These are phyloP conservation scores for Akanthomyces uredinophilus DNA, from an alignment of 2,329 filamentous ascomycete genomes.

Conservation along the genomic window DNA sequence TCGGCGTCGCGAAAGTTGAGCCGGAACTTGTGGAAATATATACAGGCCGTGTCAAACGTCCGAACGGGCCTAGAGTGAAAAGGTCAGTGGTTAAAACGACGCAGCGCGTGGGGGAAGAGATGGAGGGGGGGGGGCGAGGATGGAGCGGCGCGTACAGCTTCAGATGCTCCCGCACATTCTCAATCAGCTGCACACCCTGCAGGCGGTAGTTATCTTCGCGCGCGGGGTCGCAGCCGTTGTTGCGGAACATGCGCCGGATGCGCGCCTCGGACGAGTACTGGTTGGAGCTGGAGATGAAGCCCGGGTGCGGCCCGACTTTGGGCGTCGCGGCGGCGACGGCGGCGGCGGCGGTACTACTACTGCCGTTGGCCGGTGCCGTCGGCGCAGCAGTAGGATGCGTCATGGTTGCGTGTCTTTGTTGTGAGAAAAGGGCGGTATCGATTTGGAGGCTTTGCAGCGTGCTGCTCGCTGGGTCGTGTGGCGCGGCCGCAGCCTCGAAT, in stretches of 20 bases:
- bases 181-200: conserved; percentile 84
- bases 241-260: conserved; percentile 66
- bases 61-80: conserved; percentile 63
- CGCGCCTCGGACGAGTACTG: conserved; percentile 81
- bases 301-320: conserved; percentile 40
- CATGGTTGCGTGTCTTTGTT: conserved; percentile 1
- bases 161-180: conserved; percentile 72
- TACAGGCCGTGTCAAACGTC: conserved; percentile 86
- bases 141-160: conserved; percentile 57
- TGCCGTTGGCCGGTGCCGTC: conserved; percentile 13
- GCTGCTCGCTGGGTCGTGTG: no score
- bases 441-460: background rate
- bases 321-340: background rate
- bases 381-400: background rate
- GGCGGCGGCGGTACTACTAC: background rate
- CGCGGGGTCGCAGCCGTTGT: conserved; percentile 66
- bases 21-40: conserved; percentile 92
- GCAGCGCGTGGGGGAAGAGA: no score
- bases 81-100: no score
- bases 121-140: no score
- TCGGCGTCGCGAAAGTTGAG: conserved; percentile 79
- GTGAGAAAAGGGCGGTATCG: background rate
- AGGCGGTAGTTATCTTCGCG: conserved; percentile 77
- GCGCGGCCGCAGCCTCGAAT: background rate
- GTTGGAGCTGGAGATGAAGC: conserved; percentile 44